Conservation (phyloP, 176 grass and related monocot genomes). For the Tillandsia leiboldiana region DNA sequence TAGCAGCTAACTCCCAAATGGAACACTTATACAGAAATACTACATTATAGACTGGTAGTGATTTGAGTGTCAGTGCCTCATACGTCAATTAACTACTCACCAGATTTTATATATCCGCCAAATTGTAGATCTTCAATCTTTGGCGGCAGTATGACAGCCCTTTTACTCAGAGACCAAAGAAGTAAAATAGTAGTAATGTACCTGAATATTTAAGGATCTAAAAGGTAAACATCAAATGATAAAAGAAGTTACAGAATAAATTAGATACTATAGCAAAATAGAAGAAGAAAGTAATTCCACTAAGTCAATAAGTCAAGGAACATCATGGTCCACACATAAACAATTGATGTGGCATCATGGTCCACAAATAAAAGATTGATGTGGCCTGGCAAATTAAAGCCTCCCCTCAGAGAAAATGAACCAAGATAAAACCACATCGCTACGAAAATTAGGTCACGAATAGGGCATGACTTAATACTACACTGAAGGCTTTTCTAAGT, state of each 20-base stretch:
- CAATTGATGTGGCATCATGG: too few species aligned
- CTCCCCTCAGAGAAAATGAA: too few species aligned
- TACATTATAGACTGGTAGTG: conserved; percentile 6
- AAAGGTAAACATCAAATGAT: background rate
- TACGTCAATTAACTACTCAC: conserved; percentile 23
- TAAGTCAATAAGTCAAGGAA: too few species aligned
- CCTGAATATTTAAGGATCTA: conserved; percentile 19
- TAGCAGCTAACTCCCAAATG: background rate
- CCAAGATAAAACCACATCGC: too few species aligned
- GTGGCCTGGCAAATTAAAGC: too few species aligned
- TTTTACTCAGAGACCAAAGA: conserved; percentile 73
- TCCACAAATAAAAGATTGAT: too few species aligned
- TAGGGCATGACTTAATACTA: too few species aligned
- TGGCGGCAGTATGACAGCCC: conserved; percentile 69
- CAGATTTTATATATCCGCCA: conserved; percentile 85
- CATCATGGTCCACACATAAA: too few species aligned
- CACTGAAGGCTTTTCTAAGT: too few species aligned
- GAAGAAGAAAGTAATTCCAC: too few species aligned
- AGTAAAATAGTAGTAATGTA: conserved; percentile 73
- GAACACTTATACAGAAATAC: background rate
- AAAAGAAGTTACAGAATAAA: background rate
- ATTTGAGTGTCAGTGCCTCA: conserved; percentile 1
- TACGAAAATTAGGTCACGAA: too few species aligned
- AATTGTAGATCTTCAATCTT: conserved; percentile 72
- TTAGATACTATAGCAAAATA: background rate